Evolutionary conservation across 2,329 filamentous ascomycete species (phyloP).

Genomic region (Xylaria multiplex): DNA sequence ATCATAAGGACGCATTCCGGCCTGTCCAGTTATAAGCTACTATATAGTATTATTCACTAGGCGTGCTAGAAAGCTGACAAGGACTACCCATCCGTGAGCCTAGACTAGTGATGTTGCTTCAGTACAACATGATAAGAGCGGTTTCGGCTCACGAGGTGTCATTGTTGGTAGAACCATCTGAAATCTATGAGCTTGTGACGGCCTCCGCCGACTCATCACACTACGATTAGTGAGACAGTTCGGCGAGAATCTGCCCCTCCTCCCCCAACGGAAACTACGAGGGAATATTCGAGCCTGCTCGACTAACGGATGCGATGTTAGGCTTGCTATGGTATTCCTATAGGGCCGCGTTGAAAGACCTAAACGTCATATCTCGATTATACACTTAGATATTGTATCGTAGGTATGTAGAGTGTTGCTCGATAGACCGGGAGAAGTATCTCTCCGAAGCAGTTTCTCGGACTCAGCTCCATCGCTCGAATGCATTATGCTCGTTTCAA

Average conservation of each 20-base stretch:
- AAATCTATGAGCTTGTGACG: not conserved
- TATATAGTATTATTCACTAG: not conserved
- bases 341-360: too few relatives aligned
- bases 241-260: not conserved
- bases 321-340: too few relatives aligned
- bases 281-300: not conserved
- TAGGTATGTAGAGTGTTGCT: constrained; percentile 7
- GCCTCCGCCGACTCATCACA: not conserved
- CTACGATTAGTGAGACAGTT: not conserved
- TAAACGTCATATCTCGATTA: too few relatives aligned
- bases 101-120: not conserved
- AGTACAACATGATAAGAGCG: too few relatives aligned
- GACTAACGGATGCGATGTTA: too few relatives aligned
- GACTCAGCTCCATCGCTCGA: not conserved
- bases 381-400: not conserved
- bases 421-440: constrained; percentile 11
- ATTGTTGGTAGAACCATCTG: not conserved
- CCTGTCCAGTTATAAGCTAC: constrained; percentile 15
- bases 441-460: not conserved
- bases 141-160: not conserved
- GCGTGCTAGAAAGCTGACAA: constrained; percentile 9
- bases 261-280: not conserved
- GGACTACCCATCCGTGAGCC: constrained; percentile 5
- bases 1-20: constrained; percentile 14
- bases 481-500: not conserved